Evolutionary conservation across 495 filamentous ascomycete genomes (phyloP).

Genomic region (Podospora pseudoanserina): DNA sequence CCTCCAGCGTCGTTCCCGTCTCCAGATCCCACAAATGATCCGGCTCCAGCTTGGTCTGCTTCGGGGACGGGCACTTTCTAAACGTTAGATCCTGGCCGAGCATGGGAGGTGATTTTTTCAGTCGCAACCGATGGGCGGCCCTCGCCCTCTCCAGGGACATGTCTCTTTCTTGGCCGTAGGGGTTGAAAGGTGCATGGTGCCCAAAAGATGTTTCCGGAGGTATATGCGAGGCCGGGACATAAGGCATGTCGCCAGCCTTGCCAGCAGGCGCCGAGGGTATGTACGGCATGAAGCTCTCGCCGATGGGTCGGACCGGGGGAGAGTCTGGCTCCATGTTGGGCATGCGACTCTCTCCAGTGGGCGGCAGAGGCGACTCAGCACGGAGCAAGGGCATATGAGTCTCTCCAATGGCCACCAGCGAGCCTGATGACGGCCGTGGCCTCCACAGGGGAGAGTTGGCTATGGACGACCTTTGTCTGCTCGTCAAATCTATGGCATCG

Average conservation of each 20-base stretch:
- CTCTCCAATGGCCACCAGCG: slow-evolving; percentile 36
- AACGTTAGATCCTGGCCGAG: slow-evolving; percentile 73
- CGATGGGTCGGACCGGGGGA: slow-evolving; percentile 31
- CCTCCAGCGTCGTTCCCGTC: slow-evolving; percentile 34
- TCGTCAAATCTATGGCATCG: slow-evolving; percentile 42
- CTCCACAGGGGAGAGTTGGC: slow-evolving; percentile 29
- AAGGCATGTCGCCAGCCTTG: slow-evolving; percentile 34
- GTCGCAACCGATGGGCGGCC: slow-evolving; percentile 35
- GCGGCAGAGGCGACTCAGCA: slow-evolving; percentile 37
- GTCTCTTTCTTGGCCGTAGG: slow-evolving; percentile 39
- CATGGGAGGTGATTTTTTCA: slow-evolving; percentile 71
- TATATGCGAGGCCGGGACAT: slow-evolving; percentile 29
- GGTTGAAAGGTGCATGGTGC: slow-evolving; percentile 30
- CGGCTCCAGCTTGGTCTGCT: slow-evolving; percentile 73
- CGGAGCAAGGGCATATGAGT: slow-evolving; percentile 37
- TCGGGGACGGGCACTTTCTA: slow-evolving; percentile 71
- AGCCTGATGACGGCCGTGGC: slow-evolving; percentile 20
- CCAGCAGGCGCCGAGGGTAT: slow-evolving; percentile 35
- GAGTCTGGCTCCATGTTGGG: slow-evolving; percentile 29
- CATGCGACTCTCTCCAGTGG: slow-evolving; percentile 34
- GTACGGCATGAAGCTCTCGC: slow-evolving; percentile 38
- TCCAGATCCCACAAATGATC: slow-evolving; percentile 42
- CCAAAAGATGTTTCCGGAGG: slow-evolving; percentile 33
- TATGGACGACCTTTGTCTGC: slow-evolving; percentile 32
- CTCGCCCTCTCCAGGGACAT: slow-evolving; percentile 38